These are phyloP conservation scores for Aspergillus carbonarius DNA, from an alignment of 2,329 filamentous ascomycete species.

Conservation along the genomic window DNA sequence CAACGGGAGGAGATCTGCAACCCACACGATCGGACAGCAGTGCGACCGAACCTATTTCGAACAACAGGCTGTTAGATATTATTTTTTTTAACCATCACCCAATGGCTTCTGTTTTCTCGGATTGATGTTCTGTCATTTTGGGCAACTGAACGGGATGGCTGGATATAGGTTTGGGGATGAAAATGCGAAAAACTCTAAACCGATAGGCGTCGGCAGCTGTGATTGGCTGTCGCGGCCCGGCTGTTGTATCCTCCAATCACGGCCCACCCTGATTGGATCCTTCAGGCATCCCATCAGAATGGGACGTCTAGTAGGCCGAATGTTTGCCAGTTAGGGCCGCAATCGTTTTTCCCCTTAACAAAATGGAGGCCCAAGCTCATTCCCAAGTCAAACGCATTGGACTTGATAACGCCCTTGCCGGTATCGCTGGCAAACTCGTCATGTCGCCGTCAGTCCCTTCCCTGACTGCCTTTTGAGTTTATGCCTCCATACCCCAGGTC, in stretches of 20 bases:
- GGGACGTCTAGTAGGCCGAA: background rate
- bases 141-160: background rate
- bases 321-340: background rate
- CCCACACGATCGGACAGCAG: background rate
- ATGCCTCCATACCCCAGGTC: too few relatives aligned
- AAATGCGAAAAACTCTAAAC: background rate
- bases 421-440: too few relatives aligned
- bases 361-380: too few relatives aligned
- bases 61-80: background rate
- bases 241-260: background rate
- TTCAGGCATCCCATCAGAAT: background rate
- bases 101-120: too few relatives aligned
- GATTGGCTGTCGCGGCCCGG: background rate
- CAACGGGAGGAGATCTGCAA: background rate
- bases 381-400: too few relatives aligned
- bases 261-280: background rate
- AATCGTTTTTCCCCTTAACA: too few relatives aligned
- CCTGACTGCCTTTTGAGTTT: too few relatives aligned
- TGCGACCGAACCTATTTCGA: background rate
- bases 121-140: too few relatives aligned
- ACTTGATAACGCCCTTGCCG: too few relatives aligned
- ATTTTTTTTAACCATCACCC: background rate
- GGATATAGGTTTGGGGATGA: background rate
- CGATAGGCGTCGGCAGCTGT: background rate
- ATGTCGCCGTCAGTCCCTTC: too few relatives aligned